Conservation (phyloP, 2,329 filamentous ascomycete species). For the Sporothrix protearum region DNA sequence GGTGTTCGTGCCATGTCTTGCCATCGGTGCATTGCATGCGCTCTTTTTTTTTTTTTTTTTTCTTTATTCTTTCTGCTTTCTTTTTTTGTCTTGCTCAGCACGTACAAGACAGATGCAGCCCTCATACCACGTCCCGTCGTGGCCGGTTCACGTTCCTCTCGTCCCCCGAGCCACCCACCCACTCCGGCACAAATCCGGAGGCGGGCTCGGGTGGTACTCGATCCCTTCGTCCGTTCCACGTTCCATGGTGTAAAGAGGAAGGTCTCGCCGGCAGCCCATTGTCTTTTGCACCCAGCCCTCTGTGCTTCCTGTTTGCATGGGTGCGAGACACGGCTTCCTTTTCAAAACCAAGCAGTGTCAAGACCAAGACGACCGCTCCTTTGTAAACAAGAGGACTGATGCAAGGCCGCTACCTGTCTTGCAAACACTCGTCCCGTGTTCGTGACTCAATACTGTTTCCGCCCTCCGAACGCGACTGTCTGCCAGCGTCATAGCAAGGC, state of each 20-base stretch:
- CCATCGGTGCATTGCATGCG: background rate
- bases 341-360: too few species aligned
- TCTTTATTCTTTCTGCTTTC: background rate
- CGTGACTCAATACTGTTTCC: background rate
- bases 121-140: background rate
- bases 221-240: background rate
- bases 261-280: background rate
- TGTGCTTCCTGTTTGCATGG: background rate
- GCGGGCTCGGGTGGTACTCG: background rate
- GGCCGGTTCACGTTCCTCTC: background rate
- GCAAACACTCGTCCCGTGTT: background rate
- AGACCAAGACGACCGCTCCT: background rate
- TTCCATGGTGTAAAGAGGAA: background rate
- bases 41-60: background rate
- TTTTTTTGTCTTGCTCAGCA: too few species aligned
- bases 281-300: background rate
- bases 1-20: background rate
- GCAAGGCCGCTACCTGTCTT: background rate
- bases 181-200: conserved; percentile 5
- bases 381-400: background rate
- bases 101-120: background rate
- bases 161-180: background rate
- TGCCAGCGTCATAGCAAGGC: background rate
- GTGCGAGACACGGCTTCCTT: background rate
- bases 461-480: background rate